phyloP scores from a whole-genome alignment of 1,284 basidiomycete species.

The Meripilus lineatus region DNA sequence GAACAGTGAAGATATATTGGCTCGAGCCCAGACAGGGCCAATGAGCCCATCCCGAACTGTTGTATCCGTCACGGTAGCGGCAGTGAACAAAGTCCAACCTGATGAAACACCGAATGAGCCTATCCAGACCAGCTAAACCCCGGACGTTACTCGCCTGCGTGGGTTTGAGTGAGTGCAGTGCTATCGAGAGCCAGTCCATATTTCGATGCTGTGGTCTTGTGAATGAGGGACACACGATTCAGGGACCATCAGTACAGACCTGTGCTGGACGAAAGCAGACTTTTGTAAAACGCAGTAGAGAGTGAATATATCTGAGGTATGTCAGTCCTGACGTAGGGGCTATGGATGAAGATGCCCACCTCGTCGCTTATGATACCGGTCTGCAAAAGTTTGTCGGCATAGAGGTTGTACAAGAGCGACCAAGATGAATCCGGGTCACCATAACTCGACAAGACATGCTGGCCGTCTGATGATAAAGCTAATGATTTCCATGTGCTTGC shows the following conservation, averaged over 20 bases:
- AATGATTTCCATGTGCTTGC: slow-evolving; percentile 21
- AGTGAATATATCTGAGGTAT: slow-evolving; percentile 11
- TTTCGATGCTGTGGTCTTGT: too few relatives aligned
- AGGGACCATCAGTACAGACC: slow-evolving; percentile 3
- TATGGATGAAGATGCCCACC: slow-evolving; percentile 7
- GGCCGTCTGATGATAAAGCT: slow-evolving; percentile 30
- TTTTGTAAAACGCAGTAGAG: slow-evolving; percentile 13
- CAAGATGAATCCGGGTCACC: slow-evolving; percentile 41
- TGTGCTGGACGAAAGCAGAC: slow-evolving; percentile 1
- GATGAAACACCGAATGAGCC: too few relatives aligned
- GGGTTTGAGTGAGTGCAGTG: too few relatives aligned
- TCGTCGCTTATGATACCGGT: slow-evolving; percentile 15
- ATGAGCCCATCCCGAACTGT: slow-evolving; percentile 18
- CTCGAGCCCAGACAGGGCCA: slow-evolving; percentile 17
- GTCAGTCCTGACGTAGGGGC: not conserved
- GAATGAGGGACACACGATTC: too few relatives aligned
- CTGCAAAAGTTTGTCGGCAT: slow-evolving; percentile 52
- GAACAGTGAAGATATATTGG: slow-evolving; percentile 9
- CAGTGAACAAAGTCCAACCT: slow-evolving; percentile 24
- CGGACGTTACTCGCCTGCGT: too few relatives aligned
- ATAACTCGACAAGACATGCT: slow-evolving; percentile 37
- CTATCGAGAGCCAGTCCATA: too few relatives aligned
- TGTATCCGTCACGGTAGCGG: slow-evolving; percentile 17
- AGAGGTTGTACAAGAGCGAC: slow-evolving; percentile 63
- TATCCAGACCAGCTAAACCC: too few relatives aligned